These are phyloP conservation scores for Phytopythium oedochilum DNA, from an alignment of 352 stramenopile species.

Conservation along the genomic window DNA sequence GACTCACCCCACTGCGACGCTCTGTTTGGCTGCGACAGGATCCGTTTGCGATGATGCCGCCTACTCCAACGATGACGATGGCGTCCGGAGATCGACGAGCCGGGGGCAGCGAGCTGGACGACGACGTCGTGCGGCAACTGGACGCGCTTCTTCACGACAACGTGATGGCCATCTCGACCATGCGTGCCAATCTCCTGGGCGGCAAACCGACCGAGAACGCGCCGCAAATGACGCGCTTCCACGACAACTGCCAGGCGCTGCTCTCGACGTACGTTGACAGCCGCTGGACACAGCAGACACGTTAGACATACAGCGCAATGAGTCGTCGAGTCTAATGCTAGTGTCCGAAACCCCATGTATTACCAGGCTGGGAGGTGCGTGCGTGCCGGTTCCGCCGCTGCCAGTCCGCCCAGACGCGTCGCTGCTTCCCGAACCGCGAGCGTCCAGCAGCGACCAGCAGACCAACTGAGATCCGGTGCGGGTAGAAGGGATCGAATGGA, in stretches of 20 bases:
- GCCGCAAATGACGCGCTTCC: constrained; percentile 59
- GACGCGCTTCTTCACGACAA: constrained; percentile 66
- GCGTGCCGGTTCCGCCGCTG: constrained; percentile 57
- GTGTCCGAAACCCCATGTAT: neutral
- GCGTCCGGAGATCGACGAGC: neutral
- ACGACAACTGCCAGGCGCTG: constrained; percentile 57
- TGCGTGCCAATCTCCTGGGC: constrained; percentile 64
- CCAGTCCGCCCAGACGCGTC: constrained; percentile 67
- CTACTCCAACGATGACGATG: neutral
- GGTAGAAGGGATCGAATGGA: neutral
- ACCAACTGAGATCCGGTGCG: neutral
- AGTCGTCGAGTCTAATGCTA: neutral
- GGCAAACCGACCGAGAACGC: constrained; percentile 49
- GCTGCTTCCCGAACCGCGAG: constrained; percentile 31
- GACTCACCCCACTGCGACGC: neutral
- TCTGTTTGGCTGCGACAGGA: neutral
- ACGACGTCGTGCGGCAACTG: constrained; percentile 29
- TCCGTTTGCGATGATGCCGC: neutral
- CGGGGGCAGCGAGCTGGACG: constrained; percentile 20
- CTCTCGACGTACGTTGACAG: constrained; percentile 43
- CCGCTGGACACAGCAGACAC: neutral
- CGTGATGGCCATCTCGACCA: constrained; percentile 48
- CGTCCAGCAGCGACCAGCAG: constrained; percentile 7
- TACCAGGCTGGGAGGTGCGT: constrained; percentile 49
- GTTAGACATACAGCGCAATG: neutral